Evolutionary conservation across 768 basidiomycete genomes (phyloP), one percentile per base, ranked within the genome.

Genomic region (Daedaleopsis sinensis): DNA sequence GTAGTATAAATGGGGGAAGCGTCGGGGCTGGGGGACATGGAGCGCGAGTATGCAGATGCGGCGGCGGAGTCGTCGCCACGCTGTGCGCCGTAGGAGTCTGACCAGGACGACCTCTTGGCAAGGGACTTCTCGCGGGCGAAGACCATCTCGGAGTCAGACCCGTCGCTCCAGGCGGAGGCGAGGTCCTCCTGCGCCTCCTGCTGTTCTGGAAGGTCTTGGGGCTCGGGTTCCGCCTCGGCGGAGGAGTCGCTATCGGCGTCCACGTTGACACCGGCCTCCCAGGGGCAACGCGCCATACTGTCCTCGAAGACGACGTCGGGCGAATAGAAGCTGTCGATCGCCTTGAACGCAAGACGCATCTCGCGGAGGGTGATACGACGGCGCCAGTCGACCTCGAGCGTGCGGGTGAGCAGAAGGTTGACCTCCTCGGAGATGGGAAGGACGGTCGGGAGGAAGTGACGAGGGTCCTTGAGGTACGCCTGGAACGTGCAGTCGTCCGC

Each of bases 401-500:
- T 67, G 52, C 68, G 71, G 21, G 70, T 64, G 55, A 75, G 72
- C 18, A 77, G 67, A 9, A 63, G 46, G 65, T 76, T 76, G 49
- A 76, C 71, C 64, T 76, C 75, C 46, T 72, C 59, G 23, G 75
- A 76, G 60, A 76, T 76, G 21, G 75, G 75, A 35, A 76, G 75
- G 32, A 76, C 75, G 36, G 74, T 76, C n/a, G 88, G 88, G n/a
- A 98, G 84, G 79, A 96, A 96, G 64, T 85, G 82, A 15, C 71
- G 63, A 37, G 91, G 91, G 65, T 93, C 85, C 65, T 84, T 85
- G 58, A 92, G 81, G 74, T 93, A 99, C 0, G 90, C 90, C 67
- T 89, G 85, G 81, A 95, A 99, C 3, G 93, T 95, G 63, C 90
- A 88, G 75, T 98, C 96, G 44, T 87, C 80, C 1, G 77, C 71